A percentile compares a stretch with the other conserved stretches of the same genome.
phyloP scores from a whole-genome alignment of 1,284 basidiomycete genomes.

The Athelia psychrophila region DNA sequence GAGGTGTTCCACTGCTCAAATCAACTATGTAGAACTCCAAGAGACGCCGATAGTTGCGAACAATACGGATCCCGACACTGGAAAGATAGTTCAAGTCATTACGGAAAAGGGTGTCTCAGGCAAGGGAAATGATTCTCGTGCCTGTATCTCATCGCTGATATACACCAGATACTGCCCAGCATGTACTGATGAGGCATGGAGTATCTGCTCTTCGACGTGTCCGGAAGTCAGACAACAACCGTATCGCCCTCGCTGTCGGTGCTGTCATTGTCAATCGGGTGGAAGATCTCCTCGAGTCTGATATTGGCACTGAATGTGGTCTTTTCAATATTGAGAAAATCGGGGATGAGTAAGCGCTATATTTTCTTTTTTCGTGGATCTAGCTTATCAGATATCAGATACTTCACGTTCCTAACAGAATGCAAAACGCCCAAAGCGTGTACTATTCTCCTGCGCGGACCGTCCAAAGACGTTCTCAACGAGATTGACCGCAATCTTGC shows the following conservation, averaged over 20 bases:
- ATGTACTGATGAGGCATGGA: slow-evolving; percentile 87
- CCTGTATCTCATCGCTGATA: not conserved
- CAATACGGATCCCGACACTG: too few species aligned
- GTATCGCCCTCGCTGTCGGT: slow-evolving; percentile 93
- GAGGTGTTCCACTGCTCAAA: too few species aligned
- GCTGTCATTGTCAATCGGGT: slow-evolving; percentile 97
- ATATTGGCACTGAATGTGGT: slow-evolving; percentile 92
- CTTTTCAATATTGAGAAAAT: slow-evolving; percentile 97
- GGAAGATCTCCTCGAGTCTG: slow-evolving; percentile 90
- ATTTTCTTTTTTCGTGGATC: not conserved
- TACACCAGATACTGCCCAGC: slow-evolving; percentile 86
- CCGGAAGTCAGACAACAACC: slow-evolving; percentile 98
- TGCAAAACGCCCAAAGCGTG: slow-evolving; percentile 96
- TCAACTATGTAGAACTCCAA: too few species aligned
- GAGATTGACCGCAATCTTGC: slow-evolving; percentile 98
- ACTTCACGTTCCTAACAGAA: slow-evolving; percentile 95
- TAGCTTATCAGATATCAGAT: slow-evolving; percentile 42
- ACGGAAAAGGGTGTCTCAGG: slow-evolving; percentile 98
- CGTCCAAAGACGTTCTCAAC: slow-evolving; percentile 97
- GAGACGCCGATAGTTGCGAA: too few species aligned
- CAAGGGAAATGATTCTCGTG: slow-evolving; percentile 28
- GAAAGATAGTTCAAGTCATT: slow-evolving; percentile 94
- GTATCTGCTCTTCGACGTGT: slow-evolving; percentile 93
- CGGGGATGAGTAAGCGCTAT: slow-evolving; percentile 80
- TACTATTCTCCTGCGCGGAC: slow-evolving; percentile 97